Evolutionary conservation across 192 early-diverging fungal species (phyloP), one percentile per base, ranked within the genome.

Genomic region (Backusella tuberculispora): DNA sequence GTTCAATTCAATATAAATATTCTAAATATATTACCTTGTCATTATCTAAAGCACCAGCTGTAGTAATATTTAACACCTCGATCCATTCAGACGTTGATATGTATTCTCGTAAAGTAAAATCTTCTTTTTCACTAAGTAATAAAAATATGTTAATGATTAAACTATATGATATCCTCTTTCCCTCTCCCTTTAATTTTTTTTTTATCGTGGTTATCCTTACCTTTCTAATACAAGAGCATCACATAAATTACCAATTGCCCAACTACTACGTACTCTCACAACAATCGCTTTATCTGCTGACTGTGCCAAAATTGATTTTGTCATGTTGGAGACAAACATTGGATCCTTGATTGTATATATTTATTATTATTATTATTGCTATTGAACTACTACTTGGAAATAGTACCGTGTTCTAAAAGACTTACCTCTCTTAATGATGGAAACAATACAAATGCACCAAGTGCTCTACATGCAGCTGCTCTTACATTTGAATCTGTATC

Each of bases 221-320:
- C 65, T 48, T 75, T 77, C 63, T 15, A 84, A 47, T 8, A 89
- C 83, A 4, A 92, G 71, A 0, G 90, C 81, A 77, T 93, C 92
- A 40, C 88, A 85, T 40, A 93, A 68, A 81, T 93, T 93, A 6
- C 88, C 93, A n/a, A 93, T 78, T 0, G 91, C 91, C 93, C 93
- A 95, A 72, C 89, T 91, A 1, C 86, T 90, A 40, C 92, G 79
- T 9, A 93, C 82, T 48, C 91, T 80, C 3, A 95, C 93, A 46
- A 83, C 70, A 38, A 94, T 41, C 26, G 81, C 84, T 7, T 73
- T 50, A 75, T 94, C 91, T 4, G 71, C 68, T n/a, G 85, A 83
- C 42, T 88, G 78, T 9, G 78, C 66, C 5, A 89, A 76, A 3
- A 92, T 71, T 41, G 80, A 78, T 4, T 76, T 77, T 1, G 87